Evolutionary conservation across 352 stramenopile species (phyloP).

Genomic region (Phytophthora niederhauseri): DNA sequence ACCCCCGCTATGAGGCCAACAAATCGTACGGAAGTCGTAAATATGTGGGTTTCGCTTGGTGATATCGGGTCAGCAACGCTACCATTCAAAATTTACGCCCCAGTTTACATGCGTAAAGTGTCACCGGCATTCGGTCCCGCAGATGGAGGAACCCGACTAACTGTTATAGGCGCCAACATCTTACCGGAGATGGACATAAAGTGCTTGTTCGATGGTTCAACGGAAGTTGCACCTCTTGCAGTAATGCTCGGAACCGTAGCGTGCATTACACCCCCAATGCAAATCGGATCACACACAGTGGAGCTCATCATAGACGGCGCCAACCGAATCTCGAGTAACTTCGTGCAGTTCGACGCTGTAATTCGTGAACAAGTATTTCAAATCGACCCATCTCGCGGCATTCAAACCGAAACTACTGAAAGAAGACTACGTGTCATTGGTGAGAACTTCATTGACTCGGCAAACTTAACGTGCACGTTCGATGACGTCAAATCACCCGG

Average conservation of each 20-base stretch:
- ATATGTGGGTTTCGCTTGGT: conserved; percentile 47
- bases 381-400: conserved; percentile 36
- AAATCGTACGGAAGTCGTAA: conserved; percentile 12
- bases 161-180: conserved; percentile 33
- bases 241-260: conserved; percentile 7
- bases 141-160: conserved; percentile 38
- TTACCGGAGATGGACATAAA: conserved; percentile 19
- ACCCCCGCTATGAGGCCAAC: conserved; percentile 21
- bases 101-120: conserved; percentile 17
- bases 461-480: conserved; percentile 50
- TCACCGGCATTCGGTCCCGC: conserved; percentile 38
- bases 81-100: conserved; percentile 32
- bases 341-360: conserved; percentile 43
- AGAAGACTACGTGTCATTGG: conserved; percentile 44
- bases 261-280: conserved; percentile 40
- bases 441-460: conserved; percentile 58
- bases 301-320: conserved; percentile 34
- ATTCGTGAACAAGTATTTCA: conserved; percentile 35
- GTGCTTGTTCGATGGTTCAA: conserved; percentile 42
- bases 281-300: conserved; percentile 34
- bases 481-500: conserved; percentile 33
- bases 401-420: conserved; percentile 21
- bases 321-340: conserved; percentile 30
- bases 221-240: conserved; percentile 10
- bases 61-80: conserved; percentile 27